Conservation (phyloP, 306 rosid species). For the Begonia fuchsioides region DNA sequence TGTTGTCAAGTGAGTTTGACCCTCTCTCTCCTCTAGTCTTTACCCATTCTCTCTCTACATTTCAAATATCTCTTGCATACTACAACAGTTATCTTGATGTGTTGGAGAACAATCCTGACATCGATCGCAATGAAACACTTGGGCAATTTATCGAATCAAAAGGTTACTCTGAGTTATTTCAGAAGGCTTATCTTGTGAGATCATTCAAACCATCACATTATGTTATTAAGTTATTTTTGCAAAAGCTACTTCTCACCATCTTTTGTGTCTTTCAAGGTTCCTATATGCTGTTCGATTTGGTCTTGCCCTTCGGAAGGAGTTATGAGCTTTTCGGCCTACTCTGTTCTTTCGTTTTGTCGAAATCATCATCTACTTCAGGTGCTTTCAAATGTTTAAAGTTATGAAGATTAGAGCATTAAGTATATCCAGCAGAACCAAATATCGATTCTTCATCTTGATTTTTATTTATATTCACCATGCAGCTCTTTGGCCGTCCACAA, state of each 20-base stretch:
- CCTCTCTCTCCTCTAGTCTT: background rate
- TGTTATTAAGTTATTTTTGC: no score
- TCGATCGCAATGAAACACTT: slow-evolving; percentile 58
- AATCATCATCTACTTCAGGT: slow-evolving; percentile 88
- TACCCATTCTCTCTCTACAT: background rate
- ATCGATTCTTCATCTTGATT: no score
- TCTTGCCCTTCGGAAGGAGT: slow-evolving; percentile 69
- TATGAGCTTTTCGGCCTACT: slow-evolving; percentile 70
- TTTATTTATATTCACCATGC: background rate
- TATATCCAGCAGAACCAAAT: no score
- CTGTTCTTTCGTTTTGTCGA: slow-evolving; percentile 69
- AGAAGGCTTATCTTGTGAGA: slow-evolving; percentile 73
- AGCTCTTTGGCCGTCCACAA: slow-evolving; percentile 86
- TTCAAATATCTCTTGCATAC: background rate
- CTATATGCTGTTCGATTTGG: slow-evolving; percentile 88
- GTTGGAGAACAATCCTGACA: slow-evolving; percentile 55
- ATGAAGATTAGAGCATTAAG: no score
- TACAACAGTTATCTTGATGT: slow-evolving; percentile 65
- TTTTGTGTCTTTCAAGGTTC: slow-evolving; percentile 29
- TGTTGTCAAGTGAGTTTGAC: slow-evolving; percentile 37
- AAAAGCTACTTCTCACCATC: background rate
- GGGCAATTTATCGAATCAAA: slow-evolving; percentile 53
- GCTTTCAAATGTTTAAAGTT: background rate
- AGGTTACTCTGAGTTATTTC: slow-evolving; percentile 70
- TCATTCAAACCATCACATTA: background rate